Evolutionary conservation across 2,329 filamentous ascomycete species (phyloP).

Genomic region (Shiraia sp.): DNA sequence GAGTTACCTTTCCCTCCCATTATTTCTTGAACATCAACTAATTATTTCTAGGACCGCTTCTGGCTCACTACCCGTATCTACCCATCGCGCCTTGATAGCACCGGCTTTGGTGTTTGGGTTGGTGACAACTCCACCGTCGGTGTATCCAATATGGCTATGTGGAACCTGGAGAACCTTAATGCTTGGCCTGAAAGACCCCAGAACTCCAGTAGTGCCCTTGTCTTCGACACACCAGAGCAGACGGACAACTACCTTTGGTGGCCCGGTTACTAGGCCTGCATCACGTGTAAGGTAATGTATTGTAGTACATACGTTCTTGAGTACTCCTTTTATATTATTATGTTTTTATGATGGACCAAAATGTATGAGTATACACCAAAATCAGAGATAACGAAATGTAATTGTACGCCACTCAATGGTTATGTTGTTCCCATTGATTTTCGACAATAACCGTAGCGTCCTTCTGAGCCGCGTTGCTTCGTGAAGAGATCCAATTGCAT

Average conservation of each 20-base stretch:
- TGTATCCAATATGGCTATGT: slow-evolving; percentile 44
- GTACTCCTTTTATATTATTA: no score
- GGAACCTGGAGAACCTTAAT: slow-evolving; percentile 42
- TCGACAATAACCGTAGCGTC: no score
- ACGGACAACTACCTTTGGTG: slow-evolving; percentile 54
- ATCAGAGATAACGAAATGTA: no score
- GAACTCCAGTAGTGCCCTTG: slow-evolving; percentile 47
- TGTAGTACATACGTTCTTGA: not conserved
- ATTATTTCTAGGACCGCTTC: slow-evolving; percentile 38
- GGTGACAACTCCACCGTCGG: slow-evolving; percentile 41
- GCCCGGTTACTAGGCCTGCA: slow-evolving; percentile 43
- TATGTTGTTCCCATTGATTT: no score
- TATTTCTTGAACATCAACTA: slow-evolving; percentile 5
- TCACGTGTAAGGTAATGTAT: not conserved
- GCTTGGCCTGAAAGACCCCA: slow-evolving; percentile 48
- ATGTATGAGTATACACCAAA: no score
- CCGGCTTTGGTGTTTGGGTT: slow-evolving; percentile 49
- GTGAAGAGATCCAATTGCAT: not conserved
- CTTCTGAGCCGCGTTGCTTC: no score
- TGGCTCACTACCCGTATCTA: slow-evolving; percentile 51
- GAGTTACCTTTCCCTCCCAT: slow-evolving; percentile 8
- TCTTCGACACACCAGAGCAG: slow-evolving; percentile 49
- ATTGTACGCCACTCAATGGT: no score
- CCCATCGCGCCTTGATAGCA: slow-evolving; percentile 49
- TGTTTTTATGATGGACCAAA: no score